phyloP scores from a whole-genome alignment of 192 early-diverging fungal genomes.

The Linnemannia hyalina region DNA sequence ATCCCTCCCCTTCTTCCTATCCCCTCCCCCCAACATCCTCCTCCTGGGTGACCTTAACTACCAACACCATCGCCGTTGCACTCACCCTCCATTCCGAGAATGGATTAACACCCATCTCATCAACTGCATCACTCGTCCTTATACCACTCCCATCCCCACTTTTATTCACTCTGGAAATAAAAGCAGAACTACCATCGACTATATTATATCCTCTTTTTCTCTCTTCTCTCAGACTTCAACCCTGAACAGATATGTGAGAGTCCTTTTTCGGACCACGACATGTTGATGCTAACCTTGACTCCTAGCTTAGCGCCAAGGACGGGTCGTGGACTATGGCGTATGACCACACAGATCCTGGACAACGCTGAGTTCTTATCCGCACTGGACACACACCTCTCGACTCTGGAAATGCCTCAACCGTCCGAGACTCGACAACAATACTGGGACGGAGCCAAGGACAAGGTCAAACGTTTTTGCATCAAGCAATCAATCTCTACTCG shows the following conservation, averaged over 20 bases:
- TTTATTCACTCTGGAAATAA: not conserved
- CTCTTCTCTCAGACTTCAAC: not conserved
- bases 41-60: slow-evolving; percentile 3
- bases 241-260: not conserved
- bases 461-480: not conserved
- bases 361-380: not conserved
- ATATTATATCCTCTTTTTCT: slow-evolving; percentile 14
- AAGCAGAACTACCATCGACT: slow-evolving; percentile 23
- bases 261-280: slow-evolving; percentile 15
- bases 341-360: slow-evolving; percentile 3
- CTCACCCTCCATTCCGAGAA: not conserved
- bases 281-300: not conserved
- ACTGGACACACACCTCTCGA: not conserved
- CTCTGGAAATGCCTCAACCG: no score
- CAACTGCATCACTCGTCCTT: not conserved
- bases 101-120: not conserved
- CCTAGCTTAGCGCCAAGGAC: not conserved
- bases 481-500: not conserved
- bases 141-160: not conserved
- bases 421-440: not conserved
- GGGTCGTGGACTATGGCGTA: slow-evolving; percentile 27
- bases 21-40: not conserved
- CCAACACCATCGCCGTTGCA: not conserved
- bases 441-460: slow-evolving; percentile 11
- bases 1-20: no score